Conservation (phyloP, 2,329 filamentous ascomycete species). For the Aspergillus pseudonomiae region DNA sequence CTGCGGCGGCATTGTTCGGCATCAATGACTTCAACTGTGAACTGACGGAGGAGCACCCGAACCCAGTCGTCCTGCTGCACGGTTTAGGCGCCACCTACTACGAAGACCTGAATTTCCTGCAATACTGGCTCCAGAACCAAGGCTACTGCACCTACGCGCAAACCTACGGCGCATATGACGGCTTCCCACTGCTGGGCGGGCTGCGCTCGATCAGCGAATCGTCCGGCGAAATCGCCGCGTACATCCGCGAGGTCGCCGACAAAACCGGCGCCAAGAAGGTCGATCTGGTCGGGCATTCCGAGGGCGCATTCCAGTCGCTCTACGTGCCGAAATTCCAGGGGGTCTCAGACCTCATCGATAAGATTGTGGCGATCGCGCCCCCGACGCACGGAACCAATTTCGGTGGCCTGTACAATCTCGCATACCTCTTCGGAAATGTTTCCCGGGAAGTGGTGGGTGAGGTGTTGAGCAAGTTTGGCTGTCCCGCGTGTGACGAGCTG, state of each 20-base stretch:
- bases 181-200: slow-evolving; percentile 44
- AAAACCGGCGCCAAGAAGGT: slow-evolving; percentile 43
- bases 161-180: slow-evolving; percentile 45
- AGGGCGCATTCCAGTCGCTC: slow-evolving; percentile 46
- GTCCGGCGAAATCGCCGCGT: slow-evolving; percentile 43
- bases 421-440: slow-evolving; percentile 31
- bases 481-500: slow-evolving; percentile 38
- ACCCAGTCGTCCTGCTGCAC: slow-evolving; percentile 41
- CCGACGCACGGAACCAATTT: slow-evolving; percentile 40
- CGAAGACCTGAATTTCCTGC: slow-evolving; percentile 41
- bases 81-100: slow-evolving; percentile 43
- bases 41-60: slow-evolving; percentile 25
- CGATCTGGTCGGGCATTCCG: slow-evolving; percentile 49
- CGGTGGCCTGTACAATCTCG: slow-evolving; percentile 32
- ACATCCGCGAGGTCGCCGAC: slow-evolving; percentile 40
- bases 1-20: slow-evolving; percentile 18
- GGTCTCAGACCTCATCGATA: slow-evolving; percentile 33
- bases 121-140: slow-evolving; percentile 39
- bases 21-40: slow-evolving; percentile 42
- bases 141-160: slow-evolving; percentile 48
- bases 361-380: slow-evolving; percentile 41
- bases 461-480: slow-evolving; percentile 33
- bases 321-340: slow-evolving; percentile 45
- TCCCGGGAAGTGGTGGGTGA: slow-evolving; percentile 27
- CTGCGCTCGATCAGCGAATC: slow-evolving; percentile 43